These are phyloP conservation scores for Aspergillus versicolor DNA, from an alignment of 2,329 filamentous ascomycete genomes.

Conservation along the genomic window DNA sequence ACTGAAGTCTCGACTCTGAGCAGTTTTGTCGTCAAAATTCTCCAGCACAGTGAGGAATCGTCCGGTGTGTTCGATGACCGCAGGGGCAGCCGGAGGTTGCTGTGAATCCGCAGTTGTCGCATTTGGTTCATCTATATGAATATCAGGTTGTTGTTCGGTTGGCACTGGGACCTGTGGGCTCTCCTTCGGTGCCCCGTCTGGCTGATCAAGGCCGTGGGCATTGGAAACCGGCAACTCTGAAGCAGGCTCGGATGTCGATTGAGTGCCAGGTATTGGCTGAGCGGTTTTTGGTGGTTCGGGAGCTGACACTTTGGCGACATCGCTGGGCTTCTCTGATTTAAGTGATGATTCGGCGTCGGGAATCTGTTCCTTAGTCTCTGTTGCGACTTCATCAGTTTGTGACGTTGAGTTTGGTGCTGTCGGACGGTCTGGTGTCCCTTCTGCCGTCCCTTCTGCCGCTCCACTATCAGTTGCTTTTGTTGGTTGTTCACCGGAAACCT, in stretches of 20 bases:
- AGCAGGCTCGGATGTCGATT: conserved; percentile 1
- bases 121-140: conserved; percentile 19
- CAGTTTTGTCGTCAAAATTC: conserved; percentile 56
- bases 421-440: conserved; percentile 5
- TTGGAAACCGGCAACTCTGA: not conserved
- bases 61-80: conserved; percentile 51
- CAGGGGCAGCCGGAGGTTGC: conserved; percentile 28
- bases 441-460: conserved; percentile 2
- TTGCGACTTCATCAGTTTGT: not conserved
- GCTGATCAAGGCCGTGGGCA: conserved; percentile 1
- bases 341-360: conserved; percentile 1
- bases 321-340: not conserved
- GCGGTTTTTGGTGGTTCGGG: conserved; percentile 6
- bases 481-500: not conserved
- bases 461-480: not conserved
- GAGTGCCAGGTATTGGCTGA: not conserved
- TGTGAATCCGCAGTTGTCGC: conserved; percentile 18
- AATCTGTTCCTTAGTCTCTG: conserved; percentile 9
- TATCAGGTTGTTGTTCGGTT: conserved; percentile 14
- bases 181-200: not conserved
- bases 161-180: not conserved
- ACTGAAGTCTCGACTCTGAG: conserved; percentile 54
- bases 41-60: conserved; percentile 61
- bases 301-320: conserved; percentile 4
- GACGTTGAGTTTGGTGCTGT: not conserved